Percentiles rank a stretch among this genome's conserved stretches.
Conservation (phyloP, 192 early-diverging fungal species). For the Entophlyctis helioformis region DNA sequence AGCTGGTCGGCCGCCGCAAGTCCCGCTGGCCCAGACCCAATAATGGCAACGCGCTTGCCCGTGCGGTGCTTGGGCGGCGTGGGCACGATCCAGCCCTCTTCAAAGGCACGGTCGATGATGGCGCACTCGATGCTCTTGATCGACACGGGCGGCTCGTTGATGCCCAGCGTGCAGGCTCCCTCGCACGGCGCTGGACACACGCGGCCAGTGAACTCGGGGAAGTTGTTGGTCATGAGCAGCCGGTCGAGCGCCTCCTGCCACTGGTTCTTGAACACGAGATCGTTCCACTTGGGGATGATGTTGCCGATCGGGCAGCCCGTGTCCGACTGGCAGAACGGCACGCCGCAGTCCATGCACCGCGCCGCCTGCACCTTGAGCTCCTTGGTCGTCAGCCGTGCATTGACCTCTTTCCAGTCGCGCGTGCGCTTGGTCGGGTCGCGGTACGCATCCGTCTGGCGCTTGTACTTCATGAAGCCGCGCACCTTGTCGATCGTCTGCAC, state of each 20-base stretch:
- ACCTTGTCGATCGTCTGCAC: slow-evolving; percentile 79
- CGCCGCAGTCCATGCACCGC: slow-evolving; percentile 88
- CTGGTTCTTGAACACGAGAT: slow-evolving; percentile 88
- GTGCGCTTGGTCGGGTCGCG: slow-evolving; percentile 69
- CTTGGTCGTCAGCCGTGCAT: slow-evolving; percentile 64
- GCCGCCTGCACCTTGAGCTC: slow-evolving; percentile 88
- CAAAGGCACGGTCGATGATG: slow-evolving; percentile 95
- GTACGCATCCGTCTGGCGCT: slow-evolving; percentile 76
- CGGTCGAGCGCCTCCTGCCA: slow-evolving; percentile 93
- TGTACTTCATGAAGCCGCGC: slow-evolving; percentile 91
- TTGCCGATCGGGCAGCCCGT: slow-evolving; percentile 97
- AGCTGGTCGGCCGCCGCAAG: slow-evolving; percentile 93
- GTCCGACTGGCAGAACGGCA: slow-evolving; percentile 97
- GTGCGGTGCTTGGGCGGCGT: slow-evolving; percentile 65
- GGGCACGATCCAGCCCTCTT: slow-evolving; percentile 95
- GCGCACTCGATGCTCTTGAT: slow-evolving; percentile 98
- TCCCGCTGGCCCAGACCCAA: slow-evolving; percentile 95
- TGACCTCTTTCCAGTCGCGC: slow-evolving; percentile 93
- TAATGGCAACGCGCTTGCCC: slow-evolving; percentile 72
- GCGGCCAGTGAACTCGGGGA: slow-evolving; percentile 98
- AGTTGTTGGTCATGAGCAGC: slow-evolving; percentile 95
- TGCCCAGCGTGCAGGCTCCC: slow-evolving; percentile 89
- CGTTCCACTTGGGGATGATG: slow-evolving; percentile 99
- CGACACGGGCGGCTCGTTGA: slow-evolving; percentile 86
- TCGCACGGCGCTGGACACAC: slow-evolving; percentile 98